A percentile compares a stretch with the other conserved stretches of the same genome.
These are phyloP conservation scores for Malassezia pachydermatis DNA, from an alignment of 1,284 basidiomycete species.

Conservation along the genomic window DNA sequence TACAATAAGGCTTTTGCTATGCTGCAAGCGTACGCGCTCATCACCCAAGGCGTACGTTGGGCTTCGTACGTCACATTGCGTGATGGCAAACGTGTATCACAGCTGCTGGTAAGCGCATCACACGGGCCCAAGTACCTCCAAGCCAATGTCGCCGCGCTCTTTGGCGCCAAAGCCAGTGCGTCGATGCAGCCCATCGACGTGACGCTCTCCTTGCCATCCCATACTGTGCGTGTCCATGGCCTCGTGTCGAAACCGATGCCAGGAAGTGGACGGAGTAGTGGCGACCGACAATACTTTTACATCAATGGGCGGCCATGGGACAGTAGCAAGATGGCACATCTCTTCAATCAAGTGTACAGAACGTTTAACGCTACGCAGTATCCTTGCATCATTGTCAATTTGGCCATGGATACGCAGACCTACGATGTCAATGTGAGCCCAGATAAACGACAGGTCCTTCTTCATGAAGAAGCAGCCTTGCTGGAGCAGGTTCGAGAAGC, in stretches of 20 bases:
- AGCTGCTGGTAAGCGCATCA: constrained; percentile 56
- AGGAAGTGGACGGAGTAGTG: constrained; percentile 56
- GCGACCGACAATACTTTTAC: constrained; percentile 86
- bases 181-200: constrained; percentile 65
- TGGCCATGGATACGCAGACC: constrained; percentile 66
- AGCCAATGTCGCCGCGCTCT: constrained; percentile 65
- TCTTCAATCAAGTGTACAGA: constrained; percentile 44
- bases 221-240: constrained; percentile 50
- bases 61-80: constrained; percentile 54
- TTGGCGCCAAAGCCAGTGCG: constrained; percentile 71
- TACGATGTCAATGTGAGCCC: constrained; percentile 95
- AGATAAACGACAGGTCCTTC: constrained; percentile 85
- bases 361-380: constrained; percentile 30
- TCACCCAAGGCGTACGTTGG: constrained; percentile 60
- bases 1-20: constrained; percentile 73
- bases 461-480: constrained; percentile 77
- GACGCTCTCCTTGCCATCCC: constrained; percentile 17
- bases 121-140: constrained; percentile 49
- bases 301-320: constrained; percentile 85
- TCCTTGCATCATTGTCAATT: constrained; percentile 74
- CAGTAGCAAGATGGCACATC: constrained; percentile 43
- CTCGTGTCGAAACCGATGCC: constrained; percentile 67
- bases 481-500: constrained; percentile 65
- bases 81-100: constrained; percentile 1
- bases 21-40: constrained; percentile 79